Evolutionary conservation across 2,329 filamentous ascomycete genomes (phyloP).

Genomic region (Diaporthe vexans): DNA sequence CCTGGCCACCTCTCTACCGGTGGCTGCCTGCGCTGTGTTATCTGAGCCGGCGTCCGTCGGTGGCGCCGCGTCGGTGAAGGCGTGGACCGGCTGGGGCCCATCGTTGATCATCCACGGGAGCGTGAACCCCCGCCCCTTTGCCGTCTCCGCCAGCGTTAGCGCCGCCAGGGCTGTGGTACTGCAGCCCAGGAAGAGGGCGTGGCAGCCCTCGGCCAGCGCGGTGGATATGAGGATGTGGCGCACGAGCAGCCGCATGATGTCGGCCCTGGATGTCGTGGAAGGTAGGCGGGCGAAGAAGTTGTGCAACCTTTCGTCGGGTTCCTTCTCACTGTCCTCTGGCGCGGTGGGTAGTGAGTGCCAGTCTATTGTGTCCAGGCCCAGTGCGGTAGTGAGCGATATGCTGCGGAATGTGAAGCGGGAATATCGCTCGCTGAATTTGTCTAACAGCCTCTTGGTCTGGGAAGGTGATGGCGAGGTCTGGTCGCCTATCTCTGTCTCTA

Average conservation of each 20-base stretch:
- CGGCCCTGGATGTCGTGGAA: constrained; percentile 81
- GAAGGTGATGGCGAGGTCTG: constrained; percentile 51
- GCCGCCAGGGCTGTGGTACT: constrained; percentile 91
- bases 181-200: constrained; percentile 84
- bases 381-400: constrained; percentile 74
- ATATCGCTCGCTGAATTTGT: constrained; percentile 71
- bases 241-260: constrained; percentile 79
- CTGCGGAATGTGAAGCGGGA: constrained; percentile 75
- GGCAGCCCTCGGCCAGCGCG: constrained; percentile 72
- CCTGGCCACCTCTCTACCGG: constrained; percentile 2
- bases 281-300: constrained; percentile 72
- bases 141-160: constrained; percentile 86
- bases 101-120: constrained; percentile 88
- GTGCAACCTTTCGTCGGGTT: constrained; percentile 62
- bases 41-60: not conserved
- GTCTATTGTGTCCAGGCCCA: constrained; percentile 65
- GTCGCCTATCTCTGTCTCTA: constrained; percentile 59
- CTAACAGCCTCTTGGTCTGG: constrained; percentile 57
- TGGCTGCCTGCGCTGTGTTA: not conserved
- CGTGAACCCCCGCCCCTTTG: constrained; percentile 89
- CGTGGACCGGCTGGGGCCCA: constrained; percentile 63
- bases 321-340: constrained; percentile 27
- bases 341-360: constrained; percentile 63
- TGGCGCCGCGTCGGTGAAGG: constrained; percentile 39
- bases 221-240: constrained; percentile 78